Percentiles rank a stretch among this genome's conserved stretches.
Conservation (phyloP, 202 grass and related monocot genomes). For the Elaeis oleifera region DNA sequence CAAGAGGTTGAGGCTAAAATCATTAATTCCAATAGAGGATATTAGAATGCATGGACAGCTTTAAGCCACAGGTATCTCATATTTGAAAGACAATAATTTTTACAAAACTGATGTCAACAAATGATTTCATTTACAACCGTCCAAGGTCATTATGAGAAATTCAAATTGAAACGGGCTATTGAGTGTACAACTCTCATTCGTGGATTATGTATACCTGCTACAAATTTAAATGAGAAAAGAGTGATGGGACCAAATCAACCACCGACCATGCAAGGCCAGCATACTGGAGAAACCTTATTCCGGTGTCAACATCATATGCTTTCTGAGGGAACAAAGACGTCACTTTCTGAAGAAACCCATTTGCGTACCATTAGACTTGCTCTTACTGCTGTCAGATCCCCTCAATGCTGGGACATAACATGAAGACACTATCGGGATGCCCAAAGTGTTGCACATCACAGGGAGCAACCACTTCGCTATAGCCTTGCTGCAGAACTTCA, state of each 20-base stretch:
- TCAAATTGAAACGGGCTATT: too few species aligned
- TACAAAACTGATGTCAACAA: too few species aligned
- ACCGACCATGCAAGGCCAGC: constrained; percentile 85
- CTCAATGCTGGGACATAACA: constrained; percentile 79
- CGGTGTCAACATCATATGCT: constrained; percentile 75
- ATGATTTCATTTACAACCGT: background rate
- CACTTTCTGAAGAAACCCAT: constrained; percentile 44
- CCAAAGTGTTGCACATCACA: constrained; percentile 75
- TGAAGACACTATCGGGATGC: constrained; percentile 67
- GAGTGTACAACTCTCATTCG: background rate
- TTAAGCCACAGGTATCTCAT: too few species aligned
- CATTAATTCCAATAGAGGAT: too few species aligned
- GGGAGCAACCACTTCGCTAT: constrained; percentile 92
- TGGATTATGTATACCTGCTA: constrained; percentile 13
- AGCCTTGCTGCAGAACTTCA: constrained; percentile 92
- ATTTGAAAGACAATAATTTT: too few species aligned
- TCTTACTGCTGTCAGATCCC: constrained; percentile 26
- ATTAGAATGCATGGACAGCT: too few species aligned
- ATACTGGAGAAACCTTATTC: constrained; percentile 91
- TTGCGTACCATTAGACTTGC: constrained; percentile 32
- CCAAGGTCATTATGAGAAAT: too few species aligned
- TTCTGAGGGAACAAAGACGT: constrained; percentile 60
- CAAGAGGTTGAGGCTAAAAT: too few species aligned
- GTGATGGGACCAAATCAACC: constrained; percentile 72
- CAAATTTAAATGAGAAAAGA: constrained; percentile 61